phyloP scores from a whole-genome alignment of 164 flowering plant genomes.

The Macadamia tetraphylla region DNA sequence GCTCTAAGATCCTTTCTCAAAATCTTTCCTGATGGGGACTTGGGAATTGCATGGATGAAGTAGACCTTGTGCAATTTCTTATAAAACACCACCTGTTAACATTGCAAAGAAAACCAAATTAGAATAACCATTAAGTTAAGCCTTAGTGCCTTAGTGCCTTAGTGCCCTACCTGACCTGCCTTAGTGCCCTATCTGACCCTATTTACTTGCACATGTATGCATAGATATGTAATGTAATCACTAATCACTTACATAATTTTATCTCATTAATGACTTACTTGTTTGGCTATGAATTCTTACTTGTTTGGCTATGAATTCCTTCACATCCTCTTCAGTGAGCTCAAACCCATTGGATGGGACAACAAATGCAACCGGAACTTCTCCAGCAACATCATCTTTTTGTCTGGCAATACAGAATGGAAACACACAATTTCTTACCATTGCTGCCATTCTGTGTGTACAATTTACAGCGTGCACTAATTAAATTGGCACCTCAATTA shows the following conservation, averaged over 20 bases:
- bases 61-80: slow-evolving; percentile 66
- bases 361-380: slow-evolving; percentile 86
- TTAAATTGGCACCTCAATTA: too few species aligned
- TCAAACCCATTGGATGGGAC: slow-evolving; percentile 54
- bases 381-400: slow-evolving; percentile 69
- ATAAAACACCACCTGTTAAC: slow-evolving; percentile 74
- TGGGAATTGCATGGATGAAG: slow-evolving; percentile 69
- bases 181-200: too few species aligned
- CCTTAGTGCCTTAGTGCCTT: too few species aligned
- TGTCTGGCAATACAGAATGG: slow-evolving; percentile 31
- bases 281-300: slow-evolving; percentile 17
- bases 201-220: too few species aligned
- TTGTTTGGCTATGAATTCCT: slow-evolving; percentile 70
- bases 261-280: too few species aligned
- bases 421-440: background rate
- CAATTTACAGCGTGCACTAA: too few species aligned
- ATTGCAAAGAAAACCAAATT: background rate
- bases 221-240: too few species aligned
- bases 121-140: too few species aligned
- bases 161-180: too few species aligned
- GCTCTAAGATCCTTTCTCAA: slow-evolving; percentile 78
- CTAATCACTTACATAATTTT: too few species aligned
- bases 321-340: slow-evolving; percentile 57
- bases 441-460: too few species aligned
- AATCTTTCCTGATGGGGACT: slow-evolving; percentile 77